Evolutionary conservation across 768 basidiomycete genomes (phyloP).

Genomic region (Cubamyces sp.): DNA sequence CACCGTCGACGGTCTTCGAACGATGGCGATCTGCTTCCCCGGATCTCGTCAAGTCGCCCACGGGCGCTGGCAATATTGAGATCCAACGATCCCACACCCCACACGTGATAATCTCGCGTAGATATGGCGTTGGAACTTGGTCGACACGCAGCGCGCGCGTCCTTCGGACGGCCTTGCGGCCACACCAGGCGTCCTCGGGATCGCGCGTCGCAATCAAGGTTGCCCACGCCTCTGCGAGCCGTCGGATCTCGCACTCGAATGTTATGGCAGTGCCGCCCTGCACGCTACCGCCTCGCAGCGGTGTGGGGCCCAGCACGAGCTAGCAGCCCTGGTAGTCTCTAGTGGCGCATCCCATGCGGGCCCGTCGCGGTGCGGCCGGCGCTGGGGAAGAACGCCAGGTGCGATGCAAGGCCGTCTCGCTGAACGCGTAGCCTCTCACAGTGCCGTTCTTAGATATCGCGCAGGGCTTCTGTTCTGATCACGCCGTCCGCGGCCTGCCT

Average conservation of each 20-base stretch:
- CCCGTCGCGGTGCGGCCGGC: slow-evolving; percentile 1
- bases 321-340: not conserved
- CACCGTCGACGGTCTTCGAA: not conserved
- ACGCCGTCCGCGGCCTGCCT: slow-evolving; percentile 11
- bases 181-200: slow-evolving; percentile 16
- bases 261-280: slow-evolving; percentile 9
- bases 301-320: not conserved
- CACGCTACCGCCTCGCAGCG: slow-evolving; percentile 10
- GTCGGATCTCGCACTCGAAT: slow-evolving; percentile 8
- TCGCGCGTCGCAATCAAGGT: slow-evolving; percentile 15
- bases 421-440: slow-evolving; percentile 17
- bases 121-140: too few relatives aligned
- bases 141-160: not conserved
- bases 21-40: slow-evolving; percentile 17
- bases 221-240: not conserved
- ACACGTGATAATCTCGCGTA: slow-evolving; percentile 23
- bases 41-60: slow-evolving; percentile 14
- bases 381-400: slow-evolving; percentile 8
- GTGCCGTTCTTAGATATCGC: slow-evolving; percentile 15
- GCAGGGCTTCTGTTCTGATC: slow-evolving; percentile 16
- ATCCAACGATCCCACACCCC: slow-evolving; percentile 8
- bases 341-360: not conserved
- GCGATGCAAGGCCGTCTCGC: slow-evolving; percentile 6
- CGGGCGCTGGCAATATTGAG: slow-evolving; percentile 1
- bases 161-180: not conserved